Percentiles rank a stretch among this genome's conserved stretches.
phyloP scores from a whole-genome alignment of 139 green algal genomes.

The Chlorella sp. region DNA sequence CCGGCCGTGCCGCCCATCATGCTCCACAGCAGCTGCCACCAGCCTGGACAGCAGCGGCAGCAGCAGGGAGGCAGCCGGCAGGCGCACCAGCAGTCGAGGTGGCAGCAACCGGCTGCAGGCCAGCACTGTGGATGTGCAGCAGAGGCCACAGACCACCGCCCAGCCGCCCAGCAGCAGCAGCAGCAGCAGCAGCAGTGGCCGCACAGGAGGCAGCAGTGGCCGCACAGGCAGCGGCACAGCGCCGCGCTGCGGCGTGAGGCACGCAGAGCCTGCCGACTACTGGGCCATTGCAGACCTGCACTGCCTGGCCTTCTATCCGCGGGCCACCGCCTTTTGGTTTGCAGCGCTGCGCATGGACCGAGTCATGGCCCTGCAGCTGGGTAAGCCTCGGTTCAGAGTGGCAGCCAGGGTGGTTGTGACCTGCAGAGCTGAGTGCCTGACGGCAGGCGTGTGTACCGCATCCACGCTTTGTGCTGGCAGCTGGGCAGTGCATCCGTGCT shows the following conservation, averaged over 20 bases:
- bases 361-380: constrained; percentile 40
- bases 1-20: too few relatives aligned
- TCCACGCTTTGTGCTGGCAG: too few relatives aligned
- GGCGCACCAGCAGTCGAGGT: background rate
- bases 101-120: background rate
- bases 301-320: constrained; percentile 41
- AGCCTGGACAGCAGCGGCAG: background rate
- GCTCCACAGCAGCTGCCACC: too few relatives aligned
- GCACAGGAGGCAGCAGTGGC: background rate
- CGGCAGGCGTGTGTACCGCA: too few relatives aligned
- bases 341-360: constrained; percentile 44
- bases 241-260: constrained; percentile 10
- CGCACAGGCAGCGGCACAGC: background rate
- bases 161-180: constrained; percentile 16
- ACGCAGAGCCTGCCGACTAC: constrained; percentile 25
- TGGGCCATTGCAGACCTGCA: constrained; percentile 51
- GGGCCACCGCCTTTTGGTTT: constrained; percentile 9
- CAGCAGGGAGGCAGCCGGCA: background rate
- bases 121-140: background rate
- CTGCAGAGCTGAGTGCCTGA: too few relatives aligned
- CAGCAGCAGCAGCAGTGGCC: background rate
- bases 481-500: too few relatives aligned
- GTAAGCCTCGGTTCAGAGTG: too few relatives aligned
- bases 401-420: too few relatives aligned
- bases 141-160: background rate